These are phyloP conservation scores for Corylus americana DNA, from an alignment of 306 rosid species.

Conservation along the genomic window DNA sequence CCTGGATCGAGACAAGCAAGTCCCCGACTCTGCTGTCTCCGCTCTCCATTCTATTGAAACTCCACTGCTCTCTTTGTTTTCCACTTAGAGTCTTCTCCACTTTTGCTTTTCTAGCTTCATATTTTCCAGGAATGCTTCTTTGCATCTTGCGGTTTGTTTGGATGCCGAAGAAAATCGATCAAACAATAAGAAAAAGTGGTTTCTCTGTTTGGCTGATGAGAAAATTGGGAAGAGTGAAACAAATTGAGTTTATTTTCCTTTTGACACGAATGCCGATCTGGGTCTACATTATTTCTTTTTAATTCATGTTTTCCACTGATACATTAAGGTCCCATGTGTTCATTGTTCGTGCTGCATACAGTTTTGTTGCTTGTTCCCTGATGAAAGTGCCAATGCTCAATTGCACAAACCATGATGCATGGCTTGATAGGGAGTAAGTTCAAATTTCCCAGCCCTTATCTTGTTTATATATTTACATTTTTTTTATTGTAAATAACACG, in stretches of 20 bases:
- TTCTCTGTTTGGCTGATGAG: constrained; percentile 1
- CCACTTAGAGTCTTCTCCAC: too few species aligned
- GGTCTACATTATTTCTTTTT: background rate
- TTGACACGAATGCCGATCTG: background rate
- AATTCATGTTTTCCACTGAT: background rate
- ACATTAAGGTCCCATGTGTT: background rate
- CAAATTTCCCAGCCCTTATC: too few species aligned
- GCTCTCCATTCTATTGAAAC: constrained; percentile 63
- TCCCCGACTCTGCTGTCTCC: constrained; percentile 64
- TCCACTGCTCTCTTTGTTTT: constrained; percentile 6
- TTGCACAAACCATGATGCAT: too few species aligned
- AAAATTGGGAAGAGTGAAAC: background rate
- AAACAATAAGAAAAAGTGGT: background rate
- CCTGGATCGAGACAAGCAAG: constrained; percentile 48
- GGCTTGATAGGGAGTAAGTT: too few species aligned
- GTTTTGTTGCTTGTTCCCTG: too few species aligned
- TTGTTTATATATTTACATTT: too few species aligned
- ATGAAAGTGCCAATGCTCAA: too few species aligned
- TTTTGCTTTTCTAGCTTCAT: background rate
- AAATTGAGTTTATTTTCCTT: background rate
- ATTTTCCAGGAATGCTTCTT: background rate
- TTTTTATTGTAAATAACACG: too few species aligned
- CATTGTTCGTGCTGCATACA: background rate
- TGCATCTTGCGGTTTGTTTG: constrained; percentile 6
- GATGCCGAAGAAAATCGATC: constrained; percentile 8